Evolutionary conservation across 805 yeast species (phyloP).

Genomic region (Candida argentea): DNA sequence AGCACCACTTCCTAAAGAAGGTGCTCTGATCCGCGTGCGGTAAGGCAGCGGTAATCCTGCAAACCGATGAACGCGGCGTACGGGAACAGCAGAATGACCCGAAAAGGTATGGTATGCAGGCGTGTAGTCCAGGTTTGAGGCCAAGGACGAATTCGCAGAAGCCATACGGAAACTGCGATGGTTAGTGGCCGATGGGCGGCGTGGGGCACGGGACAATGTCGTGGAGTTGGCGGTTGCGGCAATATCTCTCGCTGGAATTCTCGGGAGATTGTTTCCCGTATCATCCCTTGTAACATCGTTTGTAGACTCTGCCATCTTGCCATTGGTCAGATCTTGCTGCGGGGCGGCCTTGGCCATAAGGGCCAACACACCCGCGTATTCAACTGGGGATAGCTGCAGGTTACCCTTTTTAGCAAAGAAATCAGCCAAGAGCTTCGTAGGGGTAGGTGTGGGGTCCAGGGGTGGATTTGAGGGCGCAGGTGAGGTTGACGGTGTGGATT

Average conservation of each 20-base stretch:
- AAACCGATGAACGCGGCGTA: constrained; percentile 34
- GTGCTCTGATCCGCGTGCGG: constrained; percentile 29
- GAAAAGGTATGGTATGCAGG: constrained; percentile 26
- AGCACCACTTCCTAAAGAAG: constrained; percentile 7
- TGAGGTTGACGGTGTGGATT: constrained; percentile 4
- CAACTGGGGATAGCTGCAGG: constrained; percentile 60
- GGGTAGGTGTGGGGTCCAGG: constrained; percentile 2
- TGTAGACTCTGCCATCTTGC: neutral
- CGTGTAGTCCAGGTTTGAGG: constrained; percentile 26
- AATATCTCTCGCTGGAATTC: neutral
- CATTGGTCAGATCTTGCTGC: neutral
- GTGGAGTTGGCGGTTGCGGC: neutral
- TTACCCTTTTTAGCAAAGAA: constrained; percentile 73
- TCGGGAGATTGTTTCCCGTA: neutral
- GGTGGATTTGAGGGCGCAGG: constrained; percentile 1
- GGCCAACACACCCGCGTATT: constrained; percentile 72
- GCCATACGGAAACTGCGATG: constrained; percentile 6
- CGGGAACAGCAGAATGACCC: constrained; percentile 12
- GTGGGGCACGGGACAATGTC: too few relatives aligned
- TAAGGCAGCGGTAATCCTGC: constrained; percentile 37
- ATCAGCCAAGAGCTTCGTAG: constrained; percentile 37
- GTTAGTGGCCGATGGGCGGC: too few relatives aligned
- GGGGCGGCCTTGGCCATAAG: constrained; percentile 23
- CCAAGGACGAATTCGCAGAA: constrained; percentile 8
- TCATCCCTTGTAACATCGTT: neutral